Percentiles rank a stretch among this genome's conserved stretches.
phyloP scores from a whole-genome alignment of 1,284 basidiomycete genomes.

The Heterobasidion occidentale region DNA sequence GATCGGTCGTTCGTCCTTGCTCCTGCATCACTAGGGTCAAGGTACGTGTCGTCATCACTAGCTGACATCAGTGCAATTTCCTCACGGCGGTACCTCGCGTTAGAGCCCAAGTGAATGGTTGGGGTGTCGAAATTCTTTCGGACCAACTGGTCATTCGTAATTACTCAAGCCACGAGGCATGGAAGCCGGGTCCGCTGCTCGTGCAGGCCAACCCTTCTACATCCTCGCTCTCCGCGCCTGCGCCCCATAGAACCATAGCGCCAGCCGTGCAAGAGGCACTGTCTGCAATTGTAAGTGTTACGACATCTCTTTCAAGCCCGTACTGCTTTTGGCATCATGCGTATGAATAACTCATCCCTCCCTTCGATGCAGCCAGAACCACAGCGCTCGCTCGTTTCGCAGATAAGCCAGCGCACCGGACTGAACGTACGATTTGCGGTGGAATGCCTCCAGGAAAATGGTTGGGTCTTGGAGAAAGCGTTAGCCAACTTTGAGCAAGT shows the following conservation, averaged over 20 bases:
- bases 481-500: constrained; percentile 78
- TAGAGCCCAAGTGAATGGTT: constrained; percentile 77
- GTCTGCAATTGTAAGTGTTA: background rate
- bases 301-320: background rate
- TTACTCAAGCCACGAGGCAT: constrained; percentile 79
- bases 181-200: constrained; percentile 62
- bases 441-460: constrained; percentile 78
- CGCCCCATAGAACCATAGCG: background rate
- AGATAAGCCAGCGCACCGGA: constrained; percentile 62
- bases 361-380: constrained; percentile 45
- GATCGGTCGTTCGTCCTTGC: constrained; percentile 88
- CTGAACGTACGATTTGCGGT: constrained; percentile 71
- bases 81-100: constrained; percentile 6
- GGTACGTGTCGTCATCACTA: constrained; percentile 40
- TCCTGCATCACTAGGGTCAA: constrained; percentile 72
- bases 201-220: constrained; percentile 36
- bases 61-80: background rate
- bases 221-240: background rate
- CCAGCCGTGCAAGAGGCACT: background rate
- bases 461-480: constrained; percentile 73
- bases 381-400: constrained; percentile 59
- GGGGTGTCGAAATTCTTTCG: constrained; percentile 87
- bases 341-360: constrained; percentile 1
- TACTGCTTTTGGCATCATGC: constrained; percentile 1
- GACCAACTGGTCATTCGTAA: constrained; percentile 81